Evolutionary conservation across 2,329 filamentous ascomycete species (phyloP), one percentile per base, ranked within the genome.

Genomic region (Botrytis tulipae): DNA sequence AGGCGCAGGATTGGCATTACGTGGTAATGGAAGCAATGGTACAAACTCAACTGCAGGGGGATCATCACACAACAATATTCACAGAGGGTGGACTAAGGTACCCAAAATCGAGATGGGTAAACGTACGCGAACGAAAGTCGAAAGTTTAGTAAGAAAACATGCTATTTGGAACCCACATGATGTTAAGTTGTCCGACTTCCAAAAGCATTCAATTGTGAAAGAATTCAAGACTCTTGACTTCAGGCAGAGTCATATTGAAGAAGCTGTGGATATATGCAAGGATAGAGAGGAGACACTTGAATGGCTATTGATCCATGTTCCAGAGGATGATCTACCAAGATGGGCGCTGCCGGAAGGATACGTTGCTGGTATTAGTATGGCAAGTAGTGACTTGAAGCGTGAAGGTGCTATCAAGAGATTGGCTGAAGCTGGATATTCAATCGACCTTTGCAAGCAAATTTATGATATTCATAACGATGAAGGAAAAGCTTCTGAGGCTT

Each of bases 221-320:
- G 93, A 97, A 78, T 87, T 98, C 51, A 86, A 86, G 35, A 88
- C 86, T n/a, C 87, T 97, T 69, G 95, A 94, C 0, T 99, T 99
- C 82, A 90, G 95, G n/a, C 87, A 86, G 78, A 97, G 92, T 79
- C 96, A 99, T 80, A 89, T 95, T 59, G 90, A 97, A 80, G 96
- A 99, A 83, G 95, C 96, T 14, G 89, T 93, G 1, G 90, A 90
- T 62, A 90, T 95, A 79, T 98, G 95, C 84, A 97, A 95, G 82
- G 94, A 97, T 81, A 88, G 92, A 44, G 95, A 98, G 81, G 96
- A 99, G 83, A 91, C 94, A 25, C 86, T 99, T 3, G 95, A 98
- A 82, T 99, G 96, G 96, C 87, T 99, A 25, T 87, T 99, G 67
- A 95, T 98, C 70, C 95, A 99, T 82, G 94, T 99, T 3, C 96